Base-by-base conservation (phyloP, 352 stramenopile species). In the Peronospora belbahrii region DNA sequence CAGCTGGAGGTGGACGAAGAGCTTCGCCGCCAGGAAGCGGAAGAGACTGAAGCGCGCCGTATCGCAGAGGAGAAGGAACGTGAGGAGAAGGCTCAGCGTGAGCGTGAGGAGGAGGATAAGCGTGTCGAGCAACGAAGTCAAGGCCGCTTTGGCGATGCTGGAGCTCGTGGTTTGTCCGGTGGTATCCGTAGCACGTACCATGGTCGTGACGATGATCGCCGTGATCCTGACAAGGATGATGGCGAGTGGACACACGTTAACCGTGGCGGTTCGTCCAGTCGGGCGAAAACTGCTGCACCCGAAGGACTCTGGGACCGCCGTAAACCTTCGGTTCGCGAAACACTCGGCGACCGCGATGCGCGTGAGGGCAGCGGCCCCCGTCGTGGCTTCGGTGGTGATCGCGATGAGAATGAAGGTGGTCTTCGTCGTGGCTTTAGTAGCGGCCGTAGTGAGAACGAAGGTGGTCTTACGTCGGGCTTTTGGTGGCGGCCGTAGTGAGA, bases 191-290 rank as follows among this genome's bases (percentile, higher is more conserved):
- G 52, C 31, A 59, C 49, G 19, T 54, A 43, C 34, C 44, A 39
- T 42, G 18, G 37, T 35, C 43, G 45, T 19, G 50, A 65, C 20
- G 56, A 65, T 15, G 56, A 64, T 46, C 59, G 48, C 31, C 57
- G 54, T 27, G 45, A 47, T 27, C 48, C 50, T 34, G 70, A 83
- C 14, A 63, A 22, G 27, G 67, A 80, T 2, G 71, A 85, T n/a
- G 59, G 73, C 22, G 74, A 79, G 48, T 87, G 74, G 74, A 87
- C 74, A 5, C 67, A 76, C 23, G 74, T 87, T n/a, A 76, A 54
- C 11, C 64, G 59, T 28, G 37, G 60, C 8, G 41, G 50, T 25
- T 41, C 55, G 13, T 47, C 62, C 15, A 67, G 62, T 10, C 48
- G 65, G 31, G 30, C 64, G 0, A 68, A 60, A 36, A 64, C 64